Evolutionary conservation across 768 basidiomycete species (phyloP).

Genomic region (Tricholoma sp.): DNA sequence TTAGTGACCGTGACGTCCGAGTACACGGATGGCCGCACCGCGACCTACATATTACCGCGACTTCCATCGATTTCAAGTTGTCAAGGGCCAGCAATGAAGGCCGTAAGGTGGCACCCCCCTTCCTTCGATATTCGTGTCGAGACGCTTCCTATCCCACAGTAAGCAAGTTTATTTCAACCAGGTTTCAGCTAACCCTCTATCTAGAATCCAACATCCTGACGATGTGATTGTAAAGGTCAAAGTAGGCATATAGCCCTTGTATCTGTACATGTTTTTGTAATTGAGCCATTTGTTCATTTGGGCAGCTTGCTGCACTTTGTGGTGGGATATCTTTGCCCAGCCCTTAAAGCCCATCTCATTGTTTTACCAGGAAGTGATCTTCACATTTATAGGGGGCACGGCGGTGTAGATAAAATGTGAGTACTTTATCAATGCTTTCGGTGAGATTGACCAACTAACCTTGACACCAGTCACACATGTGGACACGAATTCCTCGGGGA

Average conservation of each 20-base stretch:
- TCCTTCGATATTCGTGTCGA: constrained; percentile 71
- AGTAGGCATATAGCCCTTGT: constrained; percentile 29
- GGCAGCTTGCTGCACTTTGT: constrained; percentile 61
- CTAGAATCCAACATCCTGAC: constrained; percentile 61
- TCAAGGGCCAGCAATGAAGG: constrained; percentile 22
- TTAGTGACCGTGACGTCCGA: too few relatives aligned
- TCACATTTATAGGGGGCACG: constrained; percentile 69
- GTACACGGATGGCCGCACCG: too few relatives aligned
- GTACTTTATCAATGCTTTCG: constrained; percentile 13
- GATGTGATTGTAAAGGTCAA: constrained; percentile 76
- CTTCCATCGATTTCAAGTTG: too few relatives aligned
- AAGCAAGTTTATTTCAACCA: constrained; percentile 1
- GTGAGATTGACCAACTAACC: neutral
- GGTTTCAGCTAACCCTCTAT: neutral
- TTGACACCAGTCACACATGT: constrained; percentile 44
- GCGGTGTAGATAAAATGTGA: constrained; percentile 46
- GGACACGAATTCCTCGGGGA: constrained; percentile 81
- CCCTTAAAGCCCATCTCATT: neutral
- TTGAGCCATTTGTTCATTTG: neutral
- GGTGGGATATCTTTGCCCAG: constrained; percentile 26
- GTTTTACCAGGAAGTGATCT: constrained; percentile 54
- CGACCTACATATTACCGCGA: too few relatives aligned
- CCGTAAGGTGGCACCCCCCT: constrained; percentile 63
- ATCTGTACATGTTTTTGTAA: neutral
- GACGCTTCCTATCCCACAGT: constrained; percentile 49